phyloP scores from a whole-genome alignment of 2,329 filamentous ascomycete genomes.

The Fusarium fujikuroi region DNA sequence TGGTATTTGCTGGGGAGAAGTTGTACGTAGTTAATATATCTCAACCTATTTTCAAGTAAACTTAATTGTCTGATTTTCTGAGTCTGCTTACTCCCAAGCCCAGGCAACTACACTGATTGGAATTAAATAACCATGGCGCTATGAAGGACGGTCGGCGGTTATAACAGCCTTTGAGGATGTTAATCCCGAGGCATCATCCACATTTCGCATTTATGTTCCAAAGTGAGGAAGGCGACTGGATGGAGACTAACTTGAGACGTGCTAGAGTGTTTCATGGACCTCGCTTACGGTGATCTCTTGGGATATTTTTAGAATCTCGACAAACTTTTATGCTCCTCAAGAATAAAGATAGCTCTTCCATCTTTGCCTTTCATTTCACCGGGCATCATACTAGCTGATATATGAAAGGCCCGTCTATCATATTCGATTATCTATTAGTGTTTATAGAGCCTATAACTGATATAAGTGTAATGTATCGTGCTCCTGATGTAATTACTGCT shows the following conservation, averaged over 20 bases:
- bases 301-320: neutral
- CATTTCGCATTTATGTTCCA: neutral
- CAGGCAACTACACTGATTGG: neutral
- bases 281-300: no score
- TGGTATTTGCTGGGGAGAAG: neutral
- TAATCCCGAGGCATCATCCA: neutral
- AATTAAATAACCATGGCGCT: neutral
- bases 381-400: rapidly evolving
- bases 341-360: no score
- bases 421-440: neutral
- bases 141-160: rapidly evolving
- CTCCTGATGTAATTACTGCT: neutral
- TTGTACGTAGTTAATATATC: neutral
- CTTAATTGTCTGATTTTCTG: neutral
- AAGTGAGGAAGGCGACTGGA: neutral
- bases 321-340: neutral
- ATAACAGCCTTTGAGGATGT: neutral
- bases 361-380: neutral
- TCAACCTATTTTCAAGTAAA: neutral
- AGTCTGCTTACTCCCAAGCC: neutral
- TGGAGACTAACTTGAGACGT: neutral
- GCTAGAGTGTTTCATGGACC: neutral
- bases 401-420: no score
- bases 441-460: no score
- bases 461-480: no score